Conservation (phyloP, 2,329 filamentous ascomycete species). For the Penicillium fuscoglaucum region DNA sequence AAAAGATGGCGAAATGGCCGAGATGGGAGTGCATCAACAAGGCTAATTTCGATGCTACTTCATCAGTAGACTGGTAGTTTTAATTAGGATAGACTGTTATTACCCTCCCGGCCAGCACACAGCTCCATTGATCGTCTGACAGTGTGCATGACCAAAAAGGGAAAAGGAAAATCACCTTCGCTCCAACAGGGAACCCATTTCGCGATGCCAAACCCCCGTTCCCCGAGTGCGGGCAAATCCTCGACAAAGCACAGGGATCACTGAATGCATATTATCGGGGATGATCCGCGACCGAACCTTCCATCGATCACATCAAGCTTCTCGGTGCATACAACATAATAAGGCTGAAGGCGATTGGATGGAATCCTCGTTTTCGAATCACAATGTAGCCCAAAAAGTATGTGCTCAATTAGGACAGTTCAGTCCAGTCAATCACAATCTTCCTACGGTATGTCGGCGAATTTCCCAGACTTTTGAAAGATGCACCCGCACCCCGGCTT, state of each 20-base stretch:
- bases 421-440: not conserved
- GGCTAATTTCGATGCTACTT: not conserved
- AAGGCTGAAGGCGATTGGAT: conserved; percentile 6
- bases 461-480: not conserved
- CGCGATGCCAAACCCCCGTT: conserved; percentile 4
- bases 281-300: conserved; percentile 7
- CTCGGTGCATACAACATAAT: not conserved
- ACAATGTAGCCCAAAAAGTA: not conserved
- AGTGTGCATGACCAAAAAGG: conserved; percentile 6
- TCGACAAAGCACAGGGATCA: not conserved
- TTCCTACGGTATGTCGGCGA: not conserved
- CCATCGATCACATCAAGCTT: conserved; percentile 8
- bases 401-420: not conserved
- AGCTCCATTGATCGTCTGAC: conserved; percentile 16
- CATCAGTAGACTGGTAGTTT: not conserved
- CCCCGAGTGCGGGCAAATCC: not conserved
- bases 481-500: conserved; percentile 4
- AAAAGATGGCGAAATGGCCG: not conserved
- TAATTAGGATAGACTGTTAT: not conserved
- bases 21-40: not conserved
- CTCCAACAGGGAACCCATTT: conserved; percentile 16
- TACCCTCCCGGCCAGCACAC: not conserved
- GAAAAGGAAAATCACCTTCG: not conserved
- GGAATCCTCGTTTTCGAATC: not conserved
- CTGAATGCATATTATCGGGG: not conserved